phyloP scores from a whole-genome alignment of 345 rosid genomes.

The Eucalyptus caleyi region DNA sequence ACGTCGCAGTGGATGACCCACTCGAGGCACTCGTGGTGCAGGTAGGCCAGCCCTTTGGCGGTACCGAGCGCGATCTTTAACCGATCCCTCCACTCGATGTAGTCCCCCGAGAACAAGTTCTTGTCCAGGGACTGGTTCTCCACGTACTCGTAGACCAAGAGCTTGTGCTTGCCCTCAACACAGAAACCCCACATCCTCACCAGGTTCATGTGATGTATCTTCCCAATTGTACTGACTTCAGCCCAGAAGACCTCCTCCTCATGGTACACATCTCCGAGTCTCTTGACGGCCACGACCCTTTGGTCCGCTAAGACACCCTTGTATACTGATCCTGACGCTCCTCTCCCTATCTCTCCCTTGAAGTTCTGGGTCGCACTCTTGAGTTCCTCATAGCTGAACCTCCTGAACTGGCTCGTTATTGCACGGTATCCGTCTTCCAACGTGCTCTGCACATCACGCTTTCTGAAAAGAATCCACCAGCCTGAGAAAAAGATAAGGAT shows the following conservation, averaged over 20 bases:
- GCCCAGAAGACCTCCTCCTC: constrained; percentile 41
- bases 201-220: constrained; percentile 41
- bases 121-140: constrained; percentile 34
- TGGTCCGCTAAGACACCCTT: constrained; percentile 27
- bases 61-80: constrained; percentile 22
- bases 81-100: constrained; percentile 32
- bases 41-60: no score
- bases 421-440: constrained; percentile 9
- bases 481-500: neutral
- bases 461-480: constrained; percentile 18
- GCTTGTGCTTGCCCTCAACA: constrained; percentile 19
- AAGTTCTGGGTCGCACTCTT: constrained; percentile 21
- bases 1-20: no score
- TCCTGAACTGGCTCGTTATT: constrained; percentile 11
- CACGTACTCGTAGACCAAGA: constrained; percentile 38
- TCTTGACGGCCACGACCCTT: constrained; percentile 37
- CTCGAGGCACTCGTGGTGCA: no score
- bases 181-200: constrained; percentile 48
- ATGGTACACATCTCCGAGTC: constrained; percentile 19
- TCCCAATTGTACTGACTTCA: constrained; percentile 36
- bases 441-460: neutral
- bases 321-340: constrained; percentile 36
- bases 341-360: constrained; percentile 26
- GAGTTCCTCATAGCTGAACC: constrained; percentile 17
- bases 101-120: constrained; percentile 14